Percentiles rank a stretch among this genome's conserved stretches.
Conservation (phyloP, 345 rosid species). For the Kernera saxatilis region DNA sequence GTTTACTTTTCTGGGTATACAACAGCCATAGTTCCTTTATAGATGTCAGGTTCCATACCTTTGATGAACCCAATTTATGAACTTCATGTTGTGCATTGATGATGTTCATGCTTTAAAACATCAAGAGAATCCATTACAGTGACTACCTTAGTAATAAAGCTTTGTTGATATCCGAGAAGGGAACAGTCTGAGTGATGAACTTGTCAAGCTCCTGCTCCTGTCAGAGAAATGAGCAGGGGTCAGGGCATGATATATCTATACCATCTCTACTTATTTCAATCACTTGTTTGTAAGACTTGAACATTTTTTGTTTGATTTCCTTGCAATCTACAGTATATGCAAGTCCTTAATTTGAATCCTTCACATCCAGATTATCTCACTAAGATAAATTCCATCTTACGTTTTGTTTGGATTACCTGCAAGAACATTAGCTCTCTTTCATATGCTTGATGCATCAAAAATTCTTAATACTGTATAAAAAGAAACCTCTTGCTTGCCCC, state of each 20-base stretch:
- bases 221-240: neutral
- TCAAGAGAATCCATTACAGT: neutral
- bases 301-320: no score
- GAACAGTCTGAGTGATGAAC: conserved; percentile 43
- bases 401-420: neutral
- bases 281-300: no score
- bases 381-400: no score
- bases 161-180: conserved; percentile 48
- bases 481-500: no score
- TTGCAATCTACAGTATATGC: no score
- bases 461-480: neutral
- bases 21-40: neutral
- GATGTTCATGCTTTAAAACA: neutral
- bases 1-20: conserved; percentile 14
- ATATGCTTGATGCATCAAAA: neutral
- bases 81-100: neutral
- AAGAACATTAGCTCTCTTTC: neutral
- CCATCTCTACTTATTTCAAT: no score
- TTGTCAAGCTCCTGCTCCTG: conserved; percentile 49
- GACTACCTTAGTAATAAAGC: conserved; percentile 25
- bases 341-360: no score
- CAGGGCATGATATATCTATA: neutral
- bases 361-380: no score
- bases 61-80: neutral
- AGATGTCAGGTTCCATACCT: conserved; percentile 7